Evolutionary conservation across 371 early-diverging fungal species (phyloP).

Genomic region (Chytridiales sp.): DNA sequence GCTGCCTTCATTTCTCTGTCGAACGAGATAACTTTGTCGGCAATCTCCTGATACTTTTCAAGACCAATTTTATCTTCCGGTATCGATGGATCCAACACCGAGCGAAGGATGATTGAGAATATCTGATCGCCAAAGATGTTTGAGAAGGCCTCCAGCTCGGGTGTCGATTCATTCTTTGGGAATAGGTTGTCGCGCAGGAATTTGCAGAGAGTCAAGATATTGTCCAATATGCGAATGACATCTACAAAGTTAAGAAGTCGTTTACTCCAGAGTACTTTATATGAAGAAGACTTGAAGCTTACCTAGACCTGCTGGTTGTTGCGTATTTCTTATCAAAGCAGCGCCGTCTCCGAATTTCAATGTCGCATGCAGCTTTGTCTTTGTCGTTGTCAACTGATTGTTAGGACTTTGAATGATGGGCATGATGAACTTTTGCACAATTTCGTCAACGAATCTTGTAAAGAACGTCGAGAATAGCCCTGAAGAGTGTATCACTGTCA

Average conservation of each 20-base stretch:
- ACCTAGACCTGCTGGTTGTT: no score
- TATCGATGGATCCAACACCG: slow-evolving; percentile 6
- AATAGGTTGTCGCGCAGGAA: slow-evolving; percentile 14
- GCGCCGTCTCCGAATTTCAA: slow-evolving; percentile 7
- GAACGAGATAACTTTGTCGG: slow-evolving; percentile 5
- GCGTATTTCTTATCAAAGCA: no score
- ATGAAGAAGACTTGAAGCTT: background rate
- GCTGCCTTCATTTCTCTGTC: slow-evolving; percentile 12
- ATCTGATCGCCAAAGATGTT: slow-evolving; percentile 2
- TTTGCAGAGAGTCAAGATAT: slow-evolving; percentile 6
- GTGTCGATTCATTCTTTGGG: slow-evolving; percentile 3
- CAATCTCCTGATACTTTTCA: background rate
- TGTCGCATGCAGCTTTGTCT: slow-evolving; percentile 7
- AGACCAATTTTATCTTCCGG: slow-evolving; percentile 14
- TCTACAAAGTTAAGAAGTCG: slow-evolving; percentile 10
- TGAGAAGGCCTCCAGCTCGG: slow-evolving; percentile 13
- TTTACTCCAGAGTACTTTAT: no score
- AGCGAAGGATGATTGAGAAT: background rate
- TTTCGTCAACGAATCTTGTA: slow-evolving; percentile 2
- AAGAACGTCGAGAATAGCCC: slow-evolving; percentile 13
- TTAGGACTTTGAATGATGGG: slow-evolving; percentile 8
- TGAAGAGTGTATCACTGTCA: slow-evolving; percentile 10
- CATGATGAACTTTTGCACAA: slow-evolving; percentile 6
- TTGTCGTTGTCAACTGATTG: slow-evolving; percentile 1
- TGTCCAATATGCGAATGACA: slow-evolving; percentile 1